Conservation (phyloP, 257 asterid species). For the Solanum commersonii region DNA sequence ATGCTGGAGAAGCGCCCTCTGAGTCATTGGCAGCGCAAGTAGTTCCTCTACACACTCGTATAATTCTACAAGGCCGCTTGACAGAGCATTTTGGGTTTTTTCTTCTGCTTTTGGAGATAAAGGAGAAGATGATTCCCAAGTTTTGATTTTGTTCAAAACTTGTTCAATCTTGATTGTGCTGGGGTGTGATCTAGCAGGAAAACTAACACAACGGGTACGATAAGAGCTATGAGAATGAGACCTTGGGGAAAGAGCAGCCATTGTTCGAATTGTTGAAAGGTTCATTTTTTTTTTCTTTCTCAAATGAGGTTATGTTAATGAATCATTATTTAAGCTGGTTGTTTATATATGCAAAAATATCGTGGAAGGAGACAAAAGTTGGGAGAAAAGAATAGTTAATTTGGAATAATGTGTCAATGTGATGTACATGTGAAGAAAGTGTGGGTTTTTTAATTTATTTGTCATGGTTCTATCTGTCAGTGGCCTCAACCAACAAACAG, state of each 20-base stretch:
- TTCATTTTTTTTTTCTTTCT: neutral
- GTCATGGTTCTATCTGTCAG: neutral
- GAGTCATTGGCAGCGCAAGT: slow-evolving; percentile 15
- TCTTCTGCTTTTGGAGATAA: slow-evolving; percentile 2
- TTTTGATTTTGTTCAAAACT: slow-evolving; percentile 18
- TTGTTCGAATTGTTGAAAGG: neutral
- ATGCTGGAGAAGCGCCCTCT: slow-evolving; percentile 7
- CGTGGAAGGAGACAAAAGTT: neutral
- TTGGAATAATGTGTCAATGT: neutral
- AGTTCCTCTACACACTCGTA: slow-evolving; percentile 20
- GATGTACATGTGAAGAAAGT: neutral
- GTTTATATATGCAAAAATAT: neutral
- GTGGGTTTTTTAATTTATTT: neutral
- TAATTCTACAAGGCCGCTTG: slow-evolving; percentile 13
- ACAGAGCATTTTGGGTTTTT: slow-evolving; percentile 3
- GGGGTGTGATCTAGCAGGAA: slow-evolving; percentile 30
- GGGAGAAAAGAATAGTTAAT: neutral
- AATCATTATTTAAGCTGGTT: neutral
- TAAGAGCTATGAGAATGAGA: slow-evolving; percentile 7
- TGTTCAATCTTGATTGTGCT: slow-evolving; percentile 20
- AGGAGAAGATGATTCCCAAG: slow-evolving; percentile 1
- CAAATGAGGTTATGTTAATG: neutral
- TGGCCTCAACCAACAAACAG: slow-evolving; percentile 18
- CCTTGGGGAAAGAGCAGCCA: slow-evolving; percentile 14
- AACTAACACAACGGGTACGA: slow-evolving; percentile 19